Evolutionary conservation across 768 basidiomycete genomes (phyloP).

Genomic region (Russula olivacea): DNA sequence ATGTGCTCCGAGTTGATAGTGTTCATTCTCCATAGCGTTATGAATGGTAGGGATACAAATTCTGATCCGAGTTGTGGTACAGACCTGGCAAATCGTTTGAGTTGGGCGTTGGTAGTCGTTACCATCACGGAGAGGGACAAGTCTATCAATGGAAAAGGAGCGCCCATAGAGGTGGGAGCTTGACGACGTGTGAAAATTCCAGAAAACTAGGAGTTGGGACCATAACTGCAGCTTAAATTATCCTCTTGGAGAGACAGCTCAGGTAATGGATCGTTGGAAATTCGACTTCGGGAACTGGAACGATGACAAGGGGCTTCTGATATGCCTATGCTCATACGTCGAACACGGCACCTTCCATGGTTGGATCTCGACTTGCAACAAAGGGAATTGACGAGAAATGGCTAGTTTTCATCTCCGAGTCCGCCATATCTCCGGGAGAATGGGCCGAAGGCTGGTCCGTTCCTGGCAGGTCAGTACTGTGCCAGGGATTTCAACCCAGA

Average conservation of each 20-base stretch:
- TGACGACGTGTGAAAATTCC: not conserved
- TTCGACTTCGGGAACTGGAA: not conserved
- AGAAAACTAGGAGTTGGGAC: not conserved
- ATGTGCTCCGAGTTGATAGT: not conserved
- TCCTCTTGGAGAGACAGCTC: not conserved
- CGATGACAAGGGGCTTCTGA: not conserved
- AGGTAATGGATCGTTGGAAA: not conserved
- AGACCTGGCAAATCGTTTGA: not conserved
- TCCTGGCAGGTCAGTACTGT: not conserved
- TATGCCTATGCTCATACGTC: not conserved
- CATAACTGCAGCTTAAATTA: not conserved
- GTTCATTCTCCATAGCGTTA: not conserved
- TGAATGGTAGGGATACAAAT: not conserved
- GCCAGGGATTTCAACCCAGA: not conserved
- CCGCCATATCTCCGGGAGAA: constrained; percentile 8
- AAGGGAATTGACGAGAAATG: not conserved
- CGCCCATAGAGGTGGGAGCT: not conserved
- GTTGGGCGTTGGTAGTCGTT: not conserved
- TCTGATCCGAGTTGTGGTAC: not conserved
- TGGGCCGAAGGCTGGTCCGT: not conserved
- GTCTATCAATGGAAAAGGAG: not conserved
- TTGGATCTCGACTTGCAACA: constrained; percentile 3
- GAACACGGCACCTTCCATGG: not conserved
- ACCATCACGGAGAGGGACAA: not conserved
- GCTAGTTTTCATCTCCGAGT: constrained; percentile 17